Evolutionary conservation across 495 filamentous ascomycete species (phyloP).

Genomic region (Aspergillus egyptiacus): DNA sequence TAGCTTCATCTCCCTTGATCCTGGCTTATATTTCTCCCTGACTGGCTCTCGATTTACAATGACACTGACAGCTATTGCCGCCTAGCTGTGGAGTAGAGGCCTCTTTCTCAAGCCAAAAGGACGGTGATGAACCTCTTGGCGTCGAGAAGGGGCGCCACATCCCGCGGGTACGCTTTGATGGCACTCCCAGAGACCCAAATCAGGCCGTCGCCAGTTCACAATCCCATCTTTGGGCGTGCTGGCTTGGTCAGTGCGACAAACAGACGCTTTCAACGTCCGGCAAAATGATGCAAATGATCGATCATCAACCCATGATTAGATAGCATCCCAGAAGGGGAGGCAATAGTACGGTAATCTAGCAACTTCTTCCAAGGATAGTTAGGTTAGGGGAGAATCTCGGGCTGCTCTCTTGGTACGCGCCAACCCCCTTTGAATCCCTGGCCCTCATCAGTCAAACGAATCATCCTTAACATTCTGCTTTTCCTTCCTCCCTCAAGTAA

Average conservation of each 20-base stretch:
- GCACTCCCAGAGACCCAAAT: slow-evolving; percentile 2
- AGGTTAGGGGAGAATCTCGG: not conserved
- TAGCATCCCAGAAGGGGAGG: too few relatives aligned
- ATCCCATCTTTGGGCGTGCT: slow-evolving; percentile 1
- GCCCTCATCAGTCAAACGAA: not conserved
- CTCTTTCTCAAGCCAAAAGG: slow-evolving; percentile 11
- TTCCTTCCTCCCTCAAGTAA: too few relatives aligned
- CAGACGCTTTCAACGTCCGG: too few relatives aligned
- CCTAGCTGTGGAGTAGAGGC: slow-evolving; percentile 8
- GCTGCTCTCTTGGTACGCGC: not conserved
- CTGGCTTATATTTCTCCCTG: slow-evolving; percentile 6
- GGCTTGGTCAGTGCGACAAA: not conserved
- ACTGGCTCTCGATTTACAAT: slow-evolving; percentile 9
- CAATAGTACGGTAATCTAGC: too few relatives aligned
- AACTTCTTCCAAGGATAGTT: slow-evolving; percentile 2
- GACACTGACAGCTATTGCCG: slow-evolving; percentile 1
- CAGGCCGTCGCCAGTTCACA: slow-evolving; percentile 7
- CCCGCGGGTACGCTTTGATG: slow-evolving; percentile 3
- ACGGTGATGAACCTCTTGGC: slow-evolving; percentile 17
- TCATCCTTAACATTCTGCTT: not conserved
- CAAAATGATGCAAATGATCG: too few relatives aligned
- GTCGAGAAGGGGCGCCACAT: slow-evolving; percentile 15
- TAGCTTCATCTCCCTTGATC: slow-evolving; percentile 8
- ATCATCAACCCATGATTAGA: too few relatives aligned
- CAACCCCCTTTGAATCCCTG: not conserved